phyloP scores from a whole-genome alignment of 1,284 basidiomycete species.

The Malassezia globosa region DNA sequence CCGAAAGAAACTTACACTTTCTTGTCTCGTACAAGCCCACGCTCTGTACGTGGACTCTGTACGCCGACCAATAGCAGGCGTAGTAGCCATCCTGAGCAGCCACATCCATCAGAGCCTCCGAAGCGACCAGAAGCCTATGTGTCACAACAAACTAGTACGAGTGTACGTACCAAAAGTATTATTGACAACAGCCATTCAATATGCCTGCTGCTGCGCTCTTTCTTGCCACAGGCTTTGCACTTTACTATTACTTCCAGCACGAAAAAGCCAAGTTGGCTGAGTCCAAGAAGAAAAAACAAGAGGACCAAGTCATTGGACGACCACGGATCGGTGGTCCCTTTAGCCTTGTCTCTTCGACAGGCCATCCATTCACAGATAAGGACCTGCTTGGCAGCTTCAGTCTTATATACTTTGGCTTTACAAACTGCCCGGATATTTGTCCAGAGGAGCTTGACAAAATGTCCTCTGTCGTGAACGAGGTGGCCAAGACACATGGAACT shows the following conservation, averaged over 20 bases:
- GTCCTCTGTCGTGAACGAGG: constrained; percentile 63
- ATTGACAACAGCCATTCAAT: constrained; percentile 54
- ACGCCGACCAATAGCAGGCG: neutral
- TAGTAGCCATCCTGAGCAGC: too few relatives aligned
- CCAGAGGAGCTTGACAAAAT: constrained; percentile 97
- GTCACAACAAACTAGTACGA: neutral
- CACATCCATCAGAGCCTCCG: too few relatives aligned
- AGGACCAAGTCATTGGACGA: constrained; percentile 50
- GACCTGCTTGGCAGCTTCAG: constrained; percentile 67
- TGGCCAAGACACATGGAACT: constrained; percentile 54
- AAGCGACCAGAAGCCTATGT: too few relatives aligned
- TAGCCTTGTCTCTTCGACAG: constrained; percentile 38
- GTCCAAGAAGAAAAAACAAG: constrained; percentile 15
- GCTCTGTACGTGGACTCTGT: too few relatives aligned
- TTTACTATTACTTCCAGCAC: constrained; percentile 76
- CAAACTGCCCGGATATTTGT: constrained; percentile 84
- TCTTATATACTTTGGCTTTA: constrained; percentile 66
- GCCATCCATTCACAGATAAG: constrained; percentile 60
- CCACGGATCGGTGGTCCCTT: constrained; percentile 85
- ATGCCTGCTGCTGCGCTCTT: constrained; percentile 72
- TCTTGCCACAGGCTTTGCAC: constrained; percentile 64
- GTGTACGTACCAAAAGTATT: neutral
- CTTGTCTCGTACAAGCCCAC: too few relatives aligned
- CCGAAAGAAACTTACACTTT: too few relatives aligned
- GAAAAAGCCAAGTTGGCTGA: constrained; percentile 57